Conservation (phyloP, 2,329 filamentous ascomycete genomes). For the Calonectria multiphialidica region DNA sequence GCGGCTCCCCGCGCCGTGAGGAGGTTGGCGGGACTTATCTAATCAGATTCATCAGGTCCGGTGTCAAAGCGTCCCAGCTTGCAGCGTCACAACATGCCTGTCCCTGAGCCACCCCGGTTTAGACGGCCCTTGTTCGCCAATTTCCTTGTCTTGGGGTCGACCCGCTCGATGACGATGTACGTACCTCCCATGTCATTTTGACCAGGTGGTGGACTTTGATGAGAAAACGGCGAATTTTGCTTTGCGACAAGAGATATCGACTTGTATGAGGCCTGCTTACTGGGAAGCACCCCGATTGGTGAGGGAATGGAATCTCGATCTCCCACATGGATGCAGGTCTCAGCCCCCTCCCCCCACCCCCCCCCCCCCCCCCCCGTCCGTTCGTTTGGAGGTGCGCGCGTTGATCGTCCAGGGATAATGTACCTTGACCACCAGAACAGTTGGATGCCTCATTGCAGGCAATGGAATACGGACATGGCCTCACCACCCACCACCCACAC, state of each 20-base stretch:
- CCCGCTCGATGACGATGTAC: not conserved
- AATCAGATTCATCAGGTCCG: constrained; percentile 40
- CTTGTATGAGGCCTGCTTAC: not conserved
- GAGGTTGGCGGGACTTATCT: constrained; percentile 35
- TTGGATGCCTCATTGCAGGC: not conserved
- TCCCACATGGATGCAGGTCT: not conserved
- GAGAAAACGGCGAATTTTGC: not conserved
- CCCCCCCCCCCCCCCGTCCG: not conserved
- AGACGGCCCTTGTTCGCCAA: constrained; percentile 1
- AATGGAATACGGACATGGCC: not conserved
- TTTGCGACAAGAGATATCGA: not conserved
- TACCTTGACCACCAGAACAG: not conserved
- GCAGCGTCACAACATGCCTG: constrained; percentile 18
- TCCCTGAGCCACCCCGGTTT: constrained; percentile 18
- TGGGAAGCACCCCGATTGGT: not conserved
- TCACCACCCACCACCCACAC: not conserved
- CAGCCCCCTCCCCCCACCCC: not conserved
- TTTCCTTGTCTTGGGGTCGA: not conserved
- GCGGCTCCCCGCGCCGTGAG: constrained; percentile 10
- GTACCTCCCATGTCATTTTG: not conserved
- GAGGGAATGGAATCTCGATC: not conserved
- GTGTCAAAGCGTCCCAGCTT: constrained; percentile 19
- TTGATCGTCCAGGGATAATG: not conserved
- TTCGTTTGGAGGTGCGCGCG: not conserved
- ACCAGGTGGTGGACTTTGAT: not conserved